Evolutionary conservation across 257 asterid species (phyloP), one percentile per base, ranked within the genome.

Genomic region (Thymus mandschuricus): DNA sequence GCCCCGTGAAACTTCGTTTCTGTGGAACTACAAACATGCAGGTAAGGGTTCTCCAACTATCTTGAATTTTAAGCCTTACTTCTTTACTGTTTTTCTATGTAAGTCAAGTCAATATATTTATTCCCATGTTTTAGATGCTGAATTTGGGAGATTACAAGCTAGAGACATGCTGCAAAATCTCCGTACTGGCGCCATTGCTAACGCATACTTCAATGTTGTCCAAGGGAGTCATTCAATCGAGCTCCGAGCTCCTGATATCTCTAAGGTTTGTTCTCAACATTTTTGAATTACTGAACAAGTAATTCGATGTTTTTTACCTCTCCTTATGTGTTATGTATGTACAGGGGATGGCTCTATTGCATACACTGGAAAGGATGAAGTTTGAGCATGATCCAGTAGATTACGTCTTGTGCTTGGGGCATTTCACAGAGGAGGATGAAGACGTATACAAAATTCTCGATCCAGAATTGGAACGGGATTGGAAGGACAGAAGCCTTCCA

Each of bases 121-220:
- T 15, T 30, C 64, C 64, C 61, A 28, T 72, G 34, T 64, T 34
- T 78, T 4, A 92, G 98, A 92, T 83, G 72, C 85, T 69, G 98
- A 90, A 81, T 92, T 94, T 70, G 99, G 98, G 84, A 87, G 97
- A 74, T 51, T 94, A 83, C 99, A 94, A 88, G 99, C 98, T 66
- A 89, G 98, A 82, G 99, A 94, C 74, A 91, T 94, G 99, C 86
- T 94, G 71, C 98, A 94, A 82, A 98, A 94, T 85, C 96, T 94
- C 6, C 89, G 98, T 96, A 89, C 99, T 5, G 99, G 99, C 73
- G 98, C 97, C 21, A 86, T 94, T 74, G 91, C 98, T 21, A 94
- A 94, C 81, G 85, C 99, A 31, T 91, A 97, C 8, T 92, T 94
- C 59, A 98, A 94, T 69, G 97, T 94, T 73, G 97, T 88, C 77